Conservation (phyloP, 2,329 filamentous ascomycete genomes). For the Hymenotorrendiella dingleyae region DNA sequence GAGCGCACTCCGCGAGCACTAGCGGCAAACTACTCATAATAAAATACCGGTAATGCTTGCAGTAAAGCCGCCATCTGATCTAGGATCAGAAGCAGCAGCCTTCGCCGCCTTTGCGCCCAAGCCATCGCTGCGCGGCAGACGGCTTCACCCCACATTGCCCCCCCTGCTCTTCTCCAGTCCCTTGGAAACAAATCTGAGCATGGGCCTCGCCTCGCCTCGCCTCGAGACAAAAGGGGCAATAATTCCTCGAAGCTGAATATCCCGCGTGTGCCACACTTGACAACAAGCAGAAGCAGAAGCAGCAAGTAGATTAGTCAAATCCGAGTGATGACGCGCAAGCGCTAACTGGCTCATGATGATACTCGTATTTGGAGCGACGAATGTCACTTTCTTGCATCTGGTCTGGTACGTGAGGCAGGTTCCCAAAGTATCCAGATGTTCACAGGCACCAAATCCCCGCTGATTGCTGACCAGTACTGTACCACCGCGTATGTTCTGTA, state of each 20-base stretch:
- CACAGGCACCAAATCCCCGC: no score
- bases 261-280: no score
- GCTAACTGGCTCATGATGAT: no score
- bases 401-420: no score
- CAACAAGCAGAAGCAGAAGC: not conserved
- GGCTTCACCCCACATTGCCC: slow-evolving; percentile 3
- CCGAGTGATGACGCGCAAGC: slow-evolving; percentile 7
- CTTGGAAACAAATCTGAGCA: slow-evolving; percentile 19
- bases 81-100: not conserved
- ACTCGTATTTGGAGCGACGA: not conserved
- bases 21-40: no score
- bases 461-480: no score
- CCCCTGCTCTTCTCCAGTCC: slow-evolving; percentile 5
- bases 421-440: no score
- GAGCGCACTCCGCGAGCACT: no score
- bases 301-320: slow-evolving; percentile 2
- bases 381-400: not conserved
- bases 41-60: no score
- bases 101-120: not conserved
- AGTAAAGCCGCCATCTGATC: slow-evolving; percentile 4
- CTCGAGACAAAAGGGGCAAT: slow-evolving; percentile 5
- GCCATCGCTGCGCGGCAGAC: slow-evolving; percentile 1
- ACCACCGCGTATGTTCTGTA: no score
- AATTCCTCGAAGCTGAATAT: no score
- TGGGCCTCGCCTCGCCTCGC: slow-evolving; percentile 9